phyloP scores from a whole-genome alignment of 331 rosid genomes.

The Pyracantha coccinea region DNA sequence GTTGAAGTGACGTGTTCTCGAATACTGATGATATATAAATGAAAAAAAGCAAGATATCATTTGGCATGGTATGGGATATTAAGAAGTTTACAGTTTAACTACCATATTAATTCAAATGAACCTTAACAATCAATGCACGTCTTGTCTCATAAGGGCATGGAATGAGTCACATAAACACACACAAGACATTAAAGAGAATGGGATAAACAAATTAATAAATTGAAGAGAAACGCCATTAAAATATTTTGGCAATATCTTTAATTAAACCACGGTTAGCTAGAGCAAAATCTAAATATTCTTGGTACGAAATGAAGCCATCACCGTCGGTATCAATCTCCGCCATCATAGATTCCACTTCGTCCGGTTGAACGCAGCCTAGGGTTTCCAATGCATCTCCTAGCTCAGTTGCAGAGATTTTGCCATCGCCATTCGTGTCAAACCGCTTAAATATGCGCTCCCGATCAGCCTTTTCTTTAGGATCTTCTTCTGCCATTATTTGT shows the following conservation, averaged over 20 bases:
- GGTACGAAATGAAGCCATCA: constrained; percentile 55
- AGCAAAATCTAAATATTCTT: constrained; percentile 57
- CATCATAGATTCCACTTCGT: constrained; percentile 72
- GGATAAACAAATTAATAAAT: neutral
- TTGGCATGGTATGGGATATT: neutral
- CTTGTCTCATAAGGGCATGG: too few species aligned
- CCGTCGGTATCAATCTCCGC: constrained; percentile 56
- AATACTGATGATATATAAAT: too few species aligned
- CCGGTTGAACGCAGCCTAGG: constrained; percentile 46
- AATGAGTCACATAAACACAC: neutral
- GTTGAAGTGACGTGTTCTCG: too few species aligned
- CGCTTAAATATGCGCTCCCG: constrained; percentile 57
- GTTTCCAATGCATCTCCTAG: constrained; percentile 59
- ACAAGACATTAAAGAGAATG: too few species aligned
- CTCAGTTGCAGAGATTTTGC: constrained; percentile 59
- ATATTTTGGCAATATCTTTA: constrained; percentile 71
- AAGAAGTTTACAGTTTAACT: neutral
- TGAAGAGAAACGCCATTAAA: constrained; percentile 6
- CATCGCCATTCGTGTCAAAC: constrained; percentile 63
- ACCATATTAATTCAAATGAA: neutral
- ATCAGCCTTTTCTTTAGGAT: constrained; percentile 39
- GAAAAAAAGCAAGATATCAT: neutral
- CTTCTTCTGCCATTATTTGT: constrained; percentile 47
- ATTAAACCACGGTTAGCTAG: constrained; percentile 56
- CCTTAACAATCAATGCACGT: too few species aligned